Base-by-base conservation (phyloP, 2,329 filamentous ascomycete species). In the Colletotrichum cereale region DNA sequence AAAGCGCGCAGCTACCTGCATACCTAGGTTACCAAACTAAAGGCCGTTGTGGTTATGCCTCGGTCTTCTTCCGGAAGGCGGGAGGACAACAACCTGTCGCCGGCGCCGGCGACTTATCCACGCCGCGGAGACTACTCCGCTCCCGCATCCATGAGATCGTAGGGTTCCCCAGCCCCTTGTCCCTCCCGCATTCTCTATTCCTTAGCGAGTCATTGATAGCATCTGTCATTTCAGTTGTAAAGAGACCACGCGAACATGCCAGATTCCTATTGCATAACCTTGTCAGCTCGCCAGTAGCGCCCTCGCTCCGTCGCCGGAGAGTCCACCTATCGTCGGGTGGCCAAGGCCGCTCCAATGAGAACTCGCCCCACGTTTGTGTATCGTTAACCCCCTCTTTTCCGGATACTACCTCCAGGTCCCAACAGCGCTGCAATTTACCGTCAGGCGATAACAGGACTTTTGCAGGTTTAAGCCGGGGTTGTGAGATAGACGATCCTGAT, bases 261-360 rank as follows among this genome's bases (percentile, higher is more conserved):
- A 29, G 8, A 26, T 48, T 16, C 40, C n/a, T 47, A 31, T 26
- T 18, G 38, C n/a, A 21, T 10, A 14, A 50, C 40, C 44, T 26
- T 38, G 47, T 48, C 21, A 50, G 31, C 44, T 50, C 34, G 24
- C 58, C n/a, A 50, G 21, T 16, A 31, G 29, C 42, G 31, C 42
- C 29, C 31, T 62, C 44, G 10, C 58, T 38, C 31, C 58, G 31
- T 62, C 44, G 55, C 44, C 56, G 48, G 67, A 62, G 55, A 55
- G 38, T 31, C 44, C 31, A 62, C 62, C 67, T 62, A 47, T 60
- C 12, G 31, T 38, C 21, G 55, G 56, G 62, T 36, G 67, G 62
- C 55, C 58, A 38, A 56, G 57, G 26, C 68, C 57, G 68, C 42
- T 47, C 64, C 64, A 71, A 71, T 71, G 42, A 58, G 64, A 60